phyloP scores from a whole-genome alignment of 1,139 yeast genomes.

The Lodderomyces beijingensis region DNA sequence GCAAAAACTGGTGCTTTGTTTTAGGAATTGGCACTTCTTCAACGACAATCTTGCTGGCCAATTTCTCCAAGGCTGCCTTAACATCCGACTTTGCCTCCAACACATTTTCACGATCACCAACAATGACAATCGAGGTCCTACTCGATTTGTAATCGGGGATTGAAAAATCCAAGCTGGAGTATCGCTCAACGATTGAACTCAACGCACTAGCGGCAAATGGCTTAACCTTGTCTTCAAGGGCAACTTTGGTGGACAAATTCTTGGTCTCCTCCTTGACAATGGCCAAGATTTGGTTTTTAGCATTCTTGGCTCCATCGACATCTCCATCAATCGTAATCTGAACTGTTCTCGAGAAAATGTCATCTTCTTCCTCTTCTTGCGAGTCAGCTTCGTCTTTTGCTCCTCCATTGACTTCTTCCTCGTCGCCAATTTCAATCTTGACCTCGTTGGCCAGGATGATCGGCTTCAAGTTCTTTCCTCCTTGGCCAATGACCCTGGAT shows the following conservation, averaged over 20 bases:
- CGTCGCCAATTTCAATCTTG: constrained; percentile 63
- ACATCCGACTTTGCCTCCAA: constrained; percentile 46
- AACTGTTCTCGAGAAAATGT: constrained; percentile 51
- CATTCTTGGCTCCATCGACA: constrained; percentile 72
- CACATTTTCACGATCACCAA: constrained; percentile 65
- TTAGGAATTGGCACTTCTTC: constrained; percentile 43
- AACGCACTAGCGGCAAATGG: constrained; percentile 46
- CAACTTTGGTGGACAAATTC: constrained; percentile 45
- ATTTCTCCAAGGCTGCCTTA: constrained; percentile 40
- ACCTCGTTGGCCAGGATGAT: constrained; percentile 70
- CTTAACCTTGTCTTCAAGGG: constrained; percentile 42
- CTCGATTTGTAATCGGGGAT: constrained; percentile 29
- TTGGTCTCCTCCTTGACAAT: constrained; percentile 77
- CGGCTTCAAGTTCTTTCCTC: constrained; percentile 79
- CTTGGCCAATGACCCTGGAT: constrained; percentile 82
- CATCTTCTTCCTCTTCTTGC: constrained; percentile 30
- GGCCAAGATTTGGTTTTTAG: constrained; percentile 63
- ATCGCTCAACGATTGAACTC: constrained; percentile 19
- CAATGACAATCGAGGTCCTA: constrained; percentile 33
- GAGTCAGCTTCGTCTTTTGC: constrained; percentile 19
- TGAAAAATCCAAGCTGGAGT: constrained; percentile 26
- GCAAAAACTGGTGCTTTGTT: constrained; percentile 43
- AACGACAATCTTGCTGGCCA: constrained; percentile 33
- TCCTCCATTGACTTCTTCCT: constrained; percentile 22
- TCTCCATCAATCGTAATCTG: constrained; percentile 78